Evolutionary conservation across 768 basidiomycete genomes (phyloP).

Genomic region (Cystobasidium tubakii): DNA sequence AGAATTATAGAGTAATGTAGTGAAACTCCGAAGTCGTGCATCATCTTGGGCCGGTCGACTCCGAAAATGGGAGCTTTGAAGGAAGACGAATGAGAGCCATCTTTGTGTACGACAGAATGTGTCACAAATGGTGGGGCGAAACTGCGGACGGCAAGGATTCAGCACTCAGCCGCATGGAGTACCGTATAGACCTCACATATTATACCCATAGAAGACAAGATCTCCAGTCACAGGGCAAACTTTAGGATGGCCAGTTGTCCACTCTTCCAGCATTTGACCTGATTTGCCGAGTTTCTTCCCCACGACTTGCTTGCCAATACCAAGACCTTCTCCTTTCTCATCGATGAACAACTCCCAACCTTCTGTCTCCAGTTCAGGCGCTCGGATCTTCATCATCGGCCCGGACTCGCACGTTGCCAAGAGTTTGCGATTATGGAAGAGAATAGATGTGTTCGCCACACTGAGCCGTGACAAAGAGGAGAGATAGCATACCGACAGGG

Average conservation of each 20-base stretch:
- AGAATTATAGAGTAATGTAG: conserved; percentile 50
- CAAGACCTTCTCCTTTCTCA: conserved; percentile 38
- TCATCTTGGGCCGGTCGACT: conserved; percentile 44
- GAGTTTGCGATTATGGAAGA: conserved; percentile 49
- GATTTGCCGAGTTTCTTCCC: conserved; percentile 37
- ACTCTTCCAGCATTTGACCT: conserved; percentile 41
- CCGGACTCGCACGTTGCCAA: conserved; percentile 52
- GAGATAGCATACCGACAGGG: conserved; percentile 47
- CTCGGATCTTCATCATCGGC: conserved; percentile 49
- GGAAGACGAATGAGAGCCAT: conserved; percentile 24
- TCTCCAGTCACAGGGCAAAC: conserved; percentile 46
- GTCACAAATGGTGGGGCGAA: conserved; percentile 45
- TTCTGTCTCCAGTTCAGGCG: conserved; percentile 51
- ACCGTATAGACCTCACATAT: conserved; percentile 3
- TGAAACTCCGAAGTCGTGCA: conserved; percentile 52
- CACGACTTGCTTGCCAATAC: conserved; percentile 38
- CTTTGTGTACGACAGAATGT: conserved; percentile 44
- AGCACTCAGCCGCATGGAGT: not conserved
- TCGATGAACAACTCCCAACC: conserved; percentile 46
- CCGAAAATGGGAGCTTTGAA: conserved; percentile 36
- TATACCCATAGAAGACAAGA: conserved; percentile 42
- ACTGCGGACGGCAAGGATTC: conserved; percentile 17
- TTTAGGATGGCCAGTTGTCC: conserved; percentile 44
- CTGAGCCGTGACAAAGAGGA: conserved; percentile 38
- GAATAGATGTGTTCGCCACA: conserved; percentile 50